Base-by-base conservation (phyloP, 371 early-diverging fungal species). In the Batkoa obscura region DNA sequence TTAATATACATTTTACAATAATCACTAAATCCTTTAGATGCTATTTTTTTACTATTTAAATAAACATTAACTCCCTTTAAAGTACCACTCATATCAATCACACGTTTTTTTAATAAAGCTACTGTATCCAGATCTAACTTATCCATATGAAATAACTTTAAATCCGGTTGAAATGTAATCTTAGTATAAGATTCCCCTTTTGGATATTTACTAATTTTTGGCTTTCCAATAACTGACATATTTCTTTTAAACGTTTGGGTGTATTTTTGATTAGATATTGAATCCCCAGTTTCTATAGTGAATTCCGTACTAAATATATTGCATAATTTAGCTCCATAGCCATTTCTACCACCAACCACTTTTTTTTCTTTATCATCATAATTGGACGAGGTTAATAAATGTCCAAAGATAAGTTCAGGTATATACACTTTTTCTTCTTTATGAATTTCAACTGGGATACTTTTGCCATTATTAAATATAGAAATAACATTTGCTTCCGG, bases 371-470 rank as follows among this genome's bases (percentile, higher is more conserved):
- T 69, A 67, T 99, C 99, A 67, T 99, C 83, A 68, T 99, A 99
- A 75, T 99, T 99, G 56, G 94, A 92, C 17, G 94, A 92, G 0
- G 99, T 99, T 48, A 99, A 70, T 23, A 99, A 72, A 64, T 99
- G 98, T 0, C 99, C 99, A 76, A 99, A 99, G 55, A 99, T 99
- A 51, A 99, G 77, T 64, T 99, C 99, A 2, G 99, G 99, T 0
- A 99, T 97, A 63, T 95, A 98, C 15, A 95, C 80, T 8, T 84
- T 73, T 64, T 99, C 98, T 52, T 87, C 80, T 51, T 83, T 76
- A 65, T 99, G 99, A n/a, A 96, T 83, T 55, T 90, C 84, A 38
- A 99, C 76, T 0, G 99, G 99, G 59, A 99, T 98, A 41, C 99
- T 99, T 53, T 78, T 72, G 50, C 99, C 99, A 63, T 98, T 91